Base-by-base conservation (phyloP, 129 eudicot genomes). In the Solidago caesia region DNA sequence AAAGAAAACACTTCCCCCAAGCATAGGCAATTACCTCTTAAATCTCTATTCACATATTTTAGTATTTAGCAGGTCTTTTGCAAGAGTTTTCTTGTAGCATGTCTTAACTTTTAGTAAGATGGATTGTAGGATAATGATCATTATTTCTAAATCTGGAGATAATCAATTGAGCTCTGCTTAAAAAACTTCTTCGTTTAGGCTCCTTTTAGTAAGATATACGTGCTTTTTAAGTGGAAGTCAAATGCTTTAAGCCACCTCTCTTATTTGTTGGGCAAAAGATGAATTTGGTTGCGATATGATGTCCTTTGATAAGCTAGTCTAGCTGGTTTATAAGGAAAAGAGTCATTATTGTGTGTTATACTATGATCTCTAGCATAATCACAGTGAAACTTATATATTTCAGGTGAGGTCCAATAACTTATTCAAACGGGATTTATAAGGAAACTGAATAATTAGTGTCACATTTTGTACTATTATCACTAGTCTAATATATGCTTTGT, bases 61-160 rank as follows among this genome's bases (percentile, higher is more conserved):
- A 9, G 52, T 16, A 55, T 27, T 21, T 41, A 33, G 55, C 52
- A 10, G 9, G 65, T 25, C 49, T 43, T 72, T 39, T 51, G 64
- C 64, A 41, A 41, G 64, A 73, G 45, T 39, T 61, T 72, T 56
- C 61, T 74, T 41, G 72, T 21, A 49, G 43, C 21, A 49, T 64
- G 60, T 16, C 45, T 39, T n/a, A 73, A 60, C 42, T 56, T 45
- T 73, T 60, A 1, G 47, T 45, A 60, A 73, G 59, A 29, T 26
- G 44, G 67, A 43, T 72, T 43, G 56, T 57, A 56, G 55, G 15
- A 10, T 56, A 3, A 33, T 33, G 39, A 33, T 33, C 39, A 1
- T 33, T 33, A 1, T 33, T 3, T 33, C 39, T 33, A 33, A 33
- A 15, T 21, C 9, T 42, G 68, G 25, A 55, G 25, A 13, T 58